Evolutionary conservation across 1,139 yeast species (phyloP).

Genomic region (Pichia sp.): DNA sequence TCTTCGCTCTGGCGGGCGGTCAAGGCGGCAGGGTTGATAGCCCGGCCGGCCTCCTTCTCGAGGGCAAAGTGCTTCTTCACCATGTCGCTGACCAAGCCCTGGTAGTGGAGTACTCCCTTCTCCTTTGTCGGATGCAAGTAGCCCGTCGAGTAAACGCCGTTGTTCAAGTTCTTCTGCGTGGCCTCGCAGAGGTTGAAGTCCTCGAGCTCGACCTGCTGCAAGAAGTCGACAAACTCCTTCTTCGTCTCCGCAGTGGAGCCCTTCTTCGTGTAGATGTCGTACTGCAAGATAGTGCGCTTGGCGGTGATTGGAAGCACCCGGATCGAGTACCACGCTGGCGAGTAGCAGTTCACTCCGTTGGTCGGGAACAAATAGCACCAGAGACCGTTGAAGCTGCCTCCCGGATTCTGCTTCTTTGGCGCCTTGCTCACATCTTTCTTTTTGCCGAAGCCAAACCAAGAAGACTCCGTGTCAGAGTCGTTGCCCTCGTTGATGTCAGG

Average conservation of each 20-base stretch:
- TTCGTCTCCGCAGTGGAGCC: slow-evolving; percentile 48
- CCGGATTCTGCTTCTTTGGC: slow-evolving; percentile 40
- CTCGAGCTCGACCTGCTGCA: slow-evolving; percentile 57
- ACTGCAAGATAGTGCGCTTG: slow-evolving; percentile 51
- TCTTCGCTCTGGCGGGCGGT: slow-evolving; percentile 37
- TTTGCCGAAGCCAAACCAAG: slow-evolving; percentile 52
- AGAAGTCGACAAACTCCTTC: slow-evolving; percentile 58
- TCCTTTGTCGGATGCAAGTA: slow-evolving; percentile 57
- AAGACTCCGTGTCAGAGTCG: slow-evolving; percentile 36
- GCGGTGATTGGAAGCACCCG: slow-evolving; percentile 54
- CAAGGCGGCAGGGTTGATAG: slow-evolving; percentile 50
- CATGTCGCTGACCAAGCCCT: slow-evolving; percentile 53
- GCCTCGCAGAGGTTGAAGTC: slow-evolving; percentile 55
- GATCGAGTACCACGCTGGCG: slow-evolving; percentile 64
- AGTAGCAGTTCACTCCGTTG: slow-evolving; percentile 58
- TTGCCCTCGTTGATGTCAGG: slow-evolving; percentile 37
- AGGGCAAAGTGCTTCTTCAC: slow-evolving; percentile 48
- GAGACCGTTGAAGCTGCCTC: slow-evolving; percentile 56
- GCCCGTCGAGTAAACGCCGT: slow-evolving; percentile 55
- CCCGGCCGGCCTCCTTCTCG: slow-evolving; percentile 43
- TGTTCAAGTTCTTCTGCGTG: slow-evolving; percentile 57
- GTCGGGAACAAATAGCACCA: slow-evolving; percentile 60
- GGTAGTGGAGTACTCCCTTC: slow-evolving; percentile 55
- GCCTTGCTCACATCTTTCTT: slow-evolving; percentile 31
- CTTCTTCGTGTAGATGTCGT: slow-evolving; percentile 58